These are phyloP conservation scores for Andrographis paniculata DNA, from an alignment of 305 asterid species.

Conservation along the genomic window DNA sequence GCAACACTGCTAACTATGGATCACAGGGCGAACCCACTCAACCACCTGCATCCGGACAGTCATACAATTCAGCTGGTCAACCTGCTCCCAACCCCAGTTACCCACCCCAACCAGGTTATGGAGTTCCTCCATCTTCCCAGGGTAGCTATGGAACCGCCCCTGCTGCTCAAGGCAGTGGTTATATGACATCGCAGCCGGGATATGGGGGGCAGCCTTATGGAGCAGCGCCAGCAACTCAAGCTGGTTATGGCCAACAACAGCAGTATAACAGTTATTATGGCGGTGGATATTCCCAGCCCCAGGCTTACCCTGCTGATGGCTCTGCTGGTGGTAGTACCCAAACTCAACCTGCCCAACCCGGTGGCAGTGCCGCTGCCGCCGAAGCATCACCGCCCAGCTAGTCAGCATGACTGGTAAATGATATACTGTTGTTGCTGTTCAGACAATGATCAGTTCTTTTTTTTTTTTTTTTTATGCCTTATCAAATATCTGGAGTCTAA, in stretches of 20 bases:
- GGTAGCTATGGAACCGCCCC: conserved; percentile 51
- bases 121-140: conserved; percentile 52
- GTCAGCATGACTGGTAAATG: no score
- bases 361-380: conserved; percentile 19
- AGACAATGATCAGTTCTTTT: no score
- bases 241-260: conserved; percentile 36
- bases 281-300: conserved; percentile 60
- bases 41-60: conserved; percentile 46
- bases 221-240: no score
- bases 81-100: conserved; percentile 21
- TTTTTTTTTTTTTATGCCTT: background rate
- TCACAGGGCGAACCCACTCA: conserved; percentile 56
- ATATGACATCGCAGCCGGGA: conserved; percentile 25
- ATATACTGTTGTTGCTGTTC: no score
- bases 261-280: conserved; percentile 38
- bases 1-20: conserved; percentile 29
- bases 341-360: conserved; percentile 7
- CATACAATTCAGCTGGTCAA: conserved; percentile 28
- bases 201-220: no score
- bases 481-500: background rate
- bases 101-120: conserved; percentile 27
- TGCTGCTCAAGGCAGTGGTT: conserved; percentile 41
- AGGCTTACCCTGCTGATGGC: conserved; percentile 31
- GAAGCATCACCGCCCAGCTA: conserved; percentile 33
- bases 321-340: conserved; percentile 18